Conservation (phyloP, 164 flowering plant genomes). For the Malania oleifera region DNA sequence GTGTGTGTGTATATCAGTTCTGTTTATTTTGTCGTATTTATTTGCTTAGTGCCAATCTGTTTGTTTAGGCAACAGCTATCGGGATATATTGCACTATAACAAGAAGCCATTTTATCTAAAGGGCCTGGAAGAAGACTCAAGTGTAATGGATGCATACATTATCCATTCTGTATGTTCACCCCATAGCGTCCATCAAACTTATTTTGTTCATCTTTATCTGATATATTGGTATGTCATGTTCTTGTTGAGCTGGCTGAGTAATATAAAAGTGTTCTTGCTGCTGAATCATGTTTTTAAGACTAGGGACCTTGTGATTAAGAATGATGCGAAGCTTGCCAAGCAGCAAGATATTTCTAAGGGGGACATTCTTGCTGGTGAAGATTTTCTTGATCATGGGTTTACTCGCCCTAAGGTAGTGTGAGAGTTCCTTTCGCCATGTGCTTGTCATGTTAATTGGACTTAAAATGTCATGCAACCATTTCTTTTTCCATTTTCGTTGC, state of each 20-base stretch:
- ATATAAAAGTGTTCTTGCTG: slow-evolving; percentile 37
- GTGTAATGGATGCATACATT: slow-evolving; percentile 78
- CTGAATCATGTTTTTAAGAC: slow-evolving; percentile 79
- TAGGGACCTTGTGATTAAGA: slow-evolving; percentile 64
- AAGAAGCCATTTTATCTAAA: slow-evolving; percentile 86
- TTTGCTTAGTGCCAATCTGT: neutral
- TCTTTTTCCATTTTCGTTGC: too few relatives aligned
- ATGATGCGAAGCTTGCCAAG: slow-evolving; percentile 65
- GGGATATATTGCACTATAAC: slow-evolving; percentile 74
- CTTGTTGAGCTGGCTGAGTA: neutral
- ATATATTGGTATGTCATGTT: neutral
- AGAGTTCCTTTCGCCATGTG: neutral
- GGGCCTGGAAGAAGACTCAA: slow-evolving; percentile 73
- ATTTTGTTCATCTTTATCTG: neutral
- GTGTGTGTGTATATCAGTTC: too few relatives aligned
- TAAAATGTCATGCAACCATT: too few relatives aligned
- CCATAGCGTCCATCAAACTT: slow-evolving; percentile 1
- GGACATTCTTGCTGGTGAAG: slow-evolving; percentile 32
- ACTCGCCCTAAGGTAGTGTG: slow-evolving; percentile 85
- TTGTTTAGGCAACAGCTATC: slow-evolving; percentile 68
- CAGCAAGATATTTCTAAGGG: slow-evolving; percentile 28
- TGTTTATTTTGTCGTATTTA: too few relatives aligned
- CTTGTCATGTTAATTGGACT: too few relatives aligned
- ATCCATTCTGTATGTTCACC: slow-evolving; percentile 67
- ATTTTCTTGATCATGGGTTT: slow-evolving; percentile 78